Conservation (phyloP, 768 basidiomycete genomes). For the Tricholoma flavovirens region DNA sequence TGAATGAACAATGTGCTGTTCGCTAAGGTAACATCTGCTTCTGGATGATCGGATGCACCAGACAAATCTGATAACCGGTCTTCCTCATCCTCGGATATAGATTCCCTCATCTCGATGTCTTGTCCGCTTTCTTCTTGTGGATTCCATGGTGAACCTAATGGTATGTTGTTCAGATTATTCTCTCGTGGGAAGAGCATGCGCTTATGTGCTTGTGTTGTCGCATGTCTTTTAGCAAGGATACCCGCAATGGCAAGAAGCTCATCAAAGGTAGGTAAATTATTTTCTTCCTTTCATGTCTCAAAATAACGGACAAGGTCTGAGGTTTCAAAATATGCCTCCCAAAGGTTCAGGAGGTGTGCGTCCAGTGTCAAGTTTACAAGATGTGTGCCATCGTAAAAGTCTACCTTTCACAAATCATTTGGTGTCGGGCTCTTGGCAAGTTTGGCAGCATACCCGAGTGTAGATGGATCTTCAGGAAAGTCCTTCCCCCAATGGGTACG, state of each 20-base stretch:
- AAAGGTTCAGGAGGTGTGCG: no score
- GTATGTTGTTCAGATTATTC: neutral
- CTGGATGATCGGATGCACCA: no score
- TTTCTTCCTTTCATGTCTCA: neutral
- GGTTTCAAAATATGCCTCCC: no score
- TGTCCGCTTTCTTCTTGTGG: neutral
- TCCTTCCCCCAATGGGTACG: conserved; percentile 17
- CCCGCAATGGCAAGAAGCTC: no score
- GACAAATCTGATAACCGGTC: conserved; percentile 7
- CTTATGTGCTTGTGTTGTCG: conserved; percentile 5
- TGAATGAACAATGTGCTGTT: no score
- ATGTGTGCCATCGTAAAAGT: conserved; percentile 17
- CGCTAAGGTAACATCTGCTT: conserved; percentile 13
- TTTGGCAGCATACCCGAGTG: no score
- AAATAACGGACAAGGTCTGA: conserved; percentile 7
- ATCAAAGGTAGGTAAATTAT: no score
- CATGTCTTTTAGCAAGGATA: no score
- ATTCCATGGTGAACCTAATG: no score
- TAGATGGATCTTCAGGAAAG: conserved; percentile 12
- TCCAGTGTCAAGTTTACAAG: conserved; percentile 12
- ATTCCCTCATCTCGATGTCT: no score
- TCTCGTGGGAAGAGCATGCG: neutral
- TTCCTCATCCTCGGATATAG: neutral
- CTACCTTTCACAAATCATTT: conserved; percentile 21
- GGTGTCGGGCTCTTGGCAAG: no score